Base-by-base conservation (phyloP, 108 stramenopile species). In the Craspedostauros australis region DNA sequence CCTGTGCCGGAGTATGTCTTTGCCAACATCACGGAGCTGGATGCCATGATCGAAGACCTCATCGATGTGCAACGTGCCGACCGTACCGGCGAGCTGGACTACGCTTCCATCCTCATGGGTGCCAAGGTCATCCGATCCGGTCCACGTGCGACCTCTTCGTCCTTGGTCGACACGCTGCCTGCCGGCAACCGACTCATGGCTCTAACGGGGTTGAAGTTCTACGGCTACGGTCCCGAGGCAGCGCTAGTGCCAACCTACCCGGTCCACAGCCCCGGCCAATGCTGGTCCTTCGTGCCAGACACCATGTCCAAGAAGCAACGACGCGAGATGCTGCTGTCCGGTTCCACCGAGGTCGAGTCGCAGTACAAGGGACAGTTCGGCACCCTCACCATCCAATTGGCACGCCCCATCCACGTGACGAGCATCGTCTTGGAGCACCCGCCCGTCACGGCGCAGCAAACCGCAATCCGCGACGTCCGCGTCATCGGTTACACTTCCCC, bases 191-290 rank as follows among this genome's bases (percentile, higher is more conserved):
- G 85, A 30, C 23, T 86, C 27, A 44, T 82, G 51, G 73, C 77
- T 2, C 39, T 60, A 15, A 16, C 68, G 0, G 60, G 63, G 39
- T 47, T 91, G 15, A 62, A 76, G 9, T 91, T 86, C 38, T 87
- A 87, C 48, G 89, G 89, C 18, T 69, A 84, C 57, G 82, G 82
- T 19, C 83, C 89, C 23, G 85, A 86, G 48, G 81, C 75, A 18
- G 85, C 89, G 4, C 46, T 91, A 34, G 52, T 57, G 30, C 79
- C 85, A n/a, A 79, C 85, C 14, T 65, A 62, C 47, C 78, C 82
- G 0, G 51, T 51, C 14, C 21, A 81, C 46, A 51, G 80, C 1
- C 48, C 77, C 36, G 89, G 89, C 27, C 83, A 91, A 56, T 91
- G 89, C 48, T 91, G 89, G 89, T 76, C 89, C 3, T 86, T 90